Percentiles rank a stretch among this genome's conserved stretches.
Conservation (phyloP, 2,329 filamentous ascomycete species). For the Pseudogymnoascus sp. region DNA sequence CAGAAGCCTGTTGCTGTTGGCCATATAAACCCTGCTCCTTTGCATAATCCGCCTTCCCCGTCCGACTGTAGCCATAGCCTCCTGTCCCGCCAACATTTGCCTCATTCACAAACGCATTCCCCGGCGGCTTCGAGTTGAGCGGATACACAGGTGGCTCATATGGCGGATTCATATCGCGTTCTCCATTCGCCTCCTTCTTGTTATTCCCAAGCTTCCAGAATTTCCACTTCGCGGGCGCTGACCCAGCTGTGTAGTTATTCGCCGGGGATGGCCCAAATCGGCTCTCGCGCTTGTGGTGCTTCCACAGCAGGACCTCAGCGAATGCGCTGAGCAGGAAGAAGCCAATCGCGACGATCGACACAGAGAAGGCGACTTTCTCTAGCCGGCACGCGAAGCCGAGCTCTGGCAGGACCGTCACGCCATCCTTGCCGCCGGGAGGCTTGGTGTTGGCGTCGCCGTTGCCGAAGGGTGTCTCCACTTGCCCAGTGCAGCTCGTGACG, state of each 20-base stretch:
- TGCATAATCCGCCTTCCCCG: not conserved
- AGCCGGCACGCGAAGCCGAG: constrained; percentile 61
- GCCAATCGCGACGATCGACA: constrained; percentile 66
- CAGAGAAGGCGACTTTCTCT: constrained; percentile 68
- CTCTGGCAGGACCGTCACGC: constrained; percentile 30
- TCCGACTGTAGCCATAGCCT: constrained; percentile 3
- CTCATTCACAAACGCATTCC: not conserved
- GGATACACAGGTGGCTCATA: not conserved
- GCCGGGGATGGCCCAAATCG: constrained; percentile 56
- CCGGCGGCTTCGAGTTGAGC: not conserved
- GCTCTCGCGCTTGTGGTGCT: constrained; percentile 67
- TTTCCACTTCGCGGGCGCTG: constrained; percentile 29
- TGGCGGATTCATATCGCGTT: not conserved
- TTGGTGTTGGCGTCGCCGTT: constrained; percentile 42
- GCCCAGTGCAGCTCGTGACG: constrained; percentile 54
- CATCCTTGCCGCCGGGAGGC: constrained; percentile 22
- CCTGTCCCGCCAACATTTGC: not conserved
- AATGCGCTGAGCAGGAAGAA: constrained; percentile 68
- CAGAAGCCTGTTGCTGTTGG: not conserved
- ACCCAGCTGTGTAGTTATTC: constrained; percentile 60
- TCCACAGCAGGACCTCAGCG: constrained; percentile 58
- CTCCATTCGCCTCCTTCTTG: not conserved
- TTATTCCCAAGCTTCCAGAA: constrained; percentile 3
- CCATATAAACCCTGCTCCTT: constrained; percentile 5
- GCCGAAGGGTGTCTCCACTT: constrained; percentile 61